These are phyloP conservation scores for Lathyrus aphaca DNA, from an alignment of 306 rosid species.

Conservation along the genomic window DNA sequence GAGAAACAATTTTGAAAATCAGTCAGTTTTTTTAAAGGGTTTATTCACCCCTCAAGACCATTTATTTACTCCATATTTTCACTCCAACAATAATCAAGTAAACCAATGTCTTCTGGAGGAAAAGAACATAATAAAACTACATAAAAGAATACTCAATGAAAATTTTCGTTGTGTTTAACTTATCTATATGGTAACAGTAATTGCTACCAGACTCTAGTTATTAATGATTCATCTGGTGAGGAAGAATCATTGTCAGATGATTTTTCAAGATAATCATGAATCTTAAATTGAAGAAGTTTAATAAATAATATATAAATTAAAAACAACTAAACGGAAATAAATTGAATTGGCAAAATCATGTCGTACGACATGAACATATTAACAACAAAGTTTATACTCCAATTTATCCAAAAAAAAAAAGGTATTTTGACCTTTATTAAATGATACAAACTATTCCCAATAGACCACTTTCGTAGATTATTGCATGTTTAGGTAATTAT, in stretches of 20 bases:
- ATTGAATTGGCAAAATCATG: too few species aligned
- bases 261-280: slow-evolving; percentile 80
- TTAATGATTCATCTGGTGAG: slow-evolving; percentile 64
- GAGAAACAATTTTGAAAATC: too few species aligned
- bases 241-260: slow-evolving; percentile 66
- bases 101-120: slow-evolving; percentile 86
- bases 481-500: too few species aligned
- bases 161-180: slow-evolving; percentile 39
- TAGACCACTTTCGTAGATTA: too few species aligned
- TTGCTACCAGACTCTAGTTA: slow-evolving; percentile 74
- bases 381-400: too few species aligned
- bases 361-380: too few species aligned
- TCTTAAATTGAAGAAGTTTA: slow-evolving; percentile 50
- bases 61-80: too few species aligned
- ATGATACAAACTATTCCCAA: too few species aligned
- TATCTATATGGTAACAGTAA: slow-evolving; percentile 31
- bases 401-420: too few species aligned
- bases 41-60: too few species aligned
- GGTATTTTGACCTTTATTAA: too few species aligned
- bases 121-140: slow-evolving; percentile 44
- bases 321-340: background rate
- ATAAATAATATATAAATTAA: slow-evolving; percentile 7
- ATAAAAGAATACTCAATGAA: slow-evolving; percentile 42
- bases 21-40: too few species aligned
- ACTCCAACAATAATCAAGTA: slow-evolving; percentile 60